Percentiles rank a stretch among this genome's conserved stretches.
phyloP scores from a whole-genome alignment of 2,329 filamentous ascomycete genomes.

The Ascochyta viciae-villosae region DNA sequence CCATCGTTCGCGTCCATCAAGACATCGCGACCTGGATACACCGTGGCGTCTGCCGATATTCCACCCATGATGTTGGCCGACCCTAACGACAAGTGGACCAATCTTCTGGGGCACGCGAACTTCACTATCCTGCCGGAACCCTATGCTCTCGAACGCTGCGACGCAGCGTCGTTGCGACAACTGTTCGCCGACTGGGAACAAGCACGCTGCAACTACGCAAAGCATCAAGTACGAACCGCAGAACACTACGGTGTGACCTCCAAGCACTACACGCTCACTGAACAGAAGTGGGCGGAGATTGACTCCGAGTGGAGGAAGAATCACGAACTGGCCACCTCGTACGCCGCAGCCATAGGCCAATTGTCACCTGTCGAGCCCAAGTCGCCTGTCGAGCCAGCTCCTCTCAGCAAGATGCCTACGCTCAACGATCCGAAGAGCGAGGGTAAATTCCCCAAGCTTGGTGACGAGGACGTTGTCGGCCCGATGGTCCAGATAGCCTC shows the following conservation, averaged over 20 bases:
- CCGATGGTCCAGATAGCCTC: slow-evolving; percentile 72
- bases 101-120: slow-evolving; percentile 88
- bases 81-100: slow-evolving; percentile 81
- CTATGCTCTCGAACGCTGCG: slow-evolving; percentile 71
- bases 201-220: slow-evolving; percentile 85
- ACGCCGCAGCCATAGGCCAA: slow-evolving; percentile 45
- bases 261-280: slow-evolving; percentile 83
- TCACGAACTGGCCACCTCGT: slow-evolving; percentile 68
- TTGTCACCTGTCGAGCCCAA: slow-evolving; percentile 37
- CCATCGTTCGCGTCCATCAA: slow-evolving; percentile 80
- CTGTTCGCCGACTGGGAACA: slow-evolving; percentile 82
- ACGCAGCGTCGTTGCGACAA: slow-evolving; percentile 66
- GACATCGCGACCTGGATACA: slow-evolving; percentile 50
- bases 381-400: slow-evolving; percentile 57
- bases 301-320: slow-evolving; percentile 76
- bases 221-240: slow-evolving; percentile 84
- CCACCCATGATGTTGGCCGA: slow-evolving; percentile 72
- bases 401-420: slow-evolving; percentile 70
- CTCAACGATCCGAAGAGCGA: slow-evolving; percentile 71
- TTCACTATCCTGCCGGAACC: slow-evolving; percentile 86
- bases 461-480: slow-evolving; percentile 91
- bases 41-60: slow-evolving; percentile 62
- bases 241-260: slow-evolving; percentile 92
- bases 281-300: slow-evolving; percentile 86
- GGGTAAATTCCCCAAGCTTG: slow-evolving; percentile 86